phyloP scores from a whole-genome alignment of 1,139 yeast species.

The Kurtzmaniella natalensis region DNA sequence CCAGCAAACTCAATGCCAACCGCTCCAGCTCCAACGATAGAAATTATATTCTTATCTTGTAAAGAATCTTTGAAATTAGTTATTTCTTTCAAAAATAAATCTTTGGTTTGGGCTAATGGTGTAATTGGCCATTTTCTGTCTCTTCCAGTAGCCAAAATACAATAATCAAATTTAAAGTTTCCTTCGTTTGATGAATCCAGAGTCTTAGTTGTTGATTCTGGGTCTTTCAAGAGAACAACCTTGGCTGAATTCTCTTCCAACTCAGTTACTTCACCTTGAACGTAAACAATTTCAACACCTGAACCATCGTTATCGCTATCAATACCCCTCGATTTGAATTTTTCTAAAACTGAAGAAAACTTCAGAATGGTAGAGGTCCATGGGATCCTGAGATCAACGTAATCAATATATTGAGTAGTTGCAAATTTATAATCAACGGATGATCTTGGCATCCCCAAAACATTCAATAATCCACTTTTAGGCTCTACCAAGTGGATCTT shows the following conservation, averaged over 20 bases:
- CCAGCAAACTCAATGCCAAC: slow-evolving; percentile 50
- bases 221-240: slow-evolving; percentile 14
- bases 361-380: slow-evolving; percentile 25
- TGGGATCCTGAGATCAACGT: slow-evolving; percentile 24
- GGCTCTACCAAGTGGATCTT: slow-evolving; percentile 48
- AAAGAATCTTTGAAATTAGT: slow-evolving; percentile 22
- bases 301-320: slow-evolving; percentile 3
- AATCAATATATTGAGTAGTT: slow-evolving; percentile 35
- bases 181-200: slow-evolving; percentile 13
- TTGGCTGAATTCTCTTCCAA: slow-evolving; percentile 24
- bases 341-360: slow-evolving; percentile 15
- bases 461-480: slow-evolving; percentile 46
- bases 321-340: slow-evolving; percentile 2
- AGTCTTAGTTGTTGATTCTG: neutral
- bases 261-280: slow-evolving; percentile 37
- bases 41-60: slow-evolving; percentile 19
- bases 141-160: slow-evolving; percentile 48
- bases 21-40: slow-evolving; percentile 48
- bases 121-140: slow-evolving; percentile 53
- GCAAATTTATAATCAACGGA: slow-evolving; percentile 46
- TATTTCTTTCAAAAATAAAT: slow-evolving; percentile 32
- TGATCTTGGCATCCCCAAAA: slow-evolving; percentile 48
- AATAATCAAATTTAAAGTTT: slow-evolving; percentile 42
- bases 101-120: slow-evolving; percentile 34
- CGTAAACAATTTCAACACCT: slow-evolving; percentile 21